Evolutionary conservation across 2,329 filamentous ascomycete species (phyloP), one percentile per base, ranked within the genome.

Genomic region (Sphaerulina vaccinii): DNA sequence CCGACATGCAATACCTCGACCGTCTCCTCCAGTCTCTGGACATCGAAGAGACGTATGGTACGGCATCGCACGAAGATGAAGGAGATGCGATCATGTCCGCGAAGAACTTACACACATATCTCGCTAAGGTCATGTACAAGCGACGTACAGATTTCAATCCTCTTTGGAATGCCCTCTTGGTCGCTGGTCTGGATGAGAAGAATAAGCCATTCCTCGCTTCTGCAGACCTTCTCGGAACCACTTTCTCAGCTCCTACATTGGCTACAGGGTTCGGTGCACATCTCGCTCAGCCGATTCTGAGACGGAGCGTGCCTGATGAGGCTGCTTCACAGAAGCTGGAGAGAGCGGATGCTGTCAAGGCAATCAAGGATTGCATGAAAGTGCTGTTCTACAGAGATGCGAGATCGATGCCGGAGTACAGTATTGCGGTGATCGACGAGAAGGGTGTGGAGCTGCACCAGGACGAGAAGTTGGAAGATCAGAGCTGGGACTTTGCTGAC

Each of bases 1-100:
- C 89, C 60, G 93, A 99, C 78, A 97, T 99, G 93, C 93, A 99
- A 79, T 95, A 95, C 78, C 84, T 99, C 62, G 88, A 96, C 81
- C 86, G 93, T 64, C 84, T 96, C 67, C 86, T 99, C 63, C 86
- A 82, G 68, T 87, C 88, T 58, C 86, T 97, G 65, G 84, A 88
- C 70, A 90, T 95, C 72, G 81, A 87, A 71, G 91, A 97, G 79
- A 87, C 90, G 69, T 97, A 99, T 79, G 80, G 80, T 52, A 69
- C 72, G 60, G 76, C 65, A 32, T 72, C 55, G 66, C 63, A 66
- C 33, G 90, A 96, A 77, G 86, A 89, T 67, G 71, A 63, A 66
- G 62, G 64, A 42, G 56, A 60, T 45, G 63, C 62, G 29, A 58
- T 67, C 62, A 85, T 99, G 66, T 90, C 87, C 71, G 93, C 93